These are phyloP conservation scores for Podila epicladia DNA, from an alignment of 192 early-diverging fungal genomes.

Conservation along the genomic window DNA sequence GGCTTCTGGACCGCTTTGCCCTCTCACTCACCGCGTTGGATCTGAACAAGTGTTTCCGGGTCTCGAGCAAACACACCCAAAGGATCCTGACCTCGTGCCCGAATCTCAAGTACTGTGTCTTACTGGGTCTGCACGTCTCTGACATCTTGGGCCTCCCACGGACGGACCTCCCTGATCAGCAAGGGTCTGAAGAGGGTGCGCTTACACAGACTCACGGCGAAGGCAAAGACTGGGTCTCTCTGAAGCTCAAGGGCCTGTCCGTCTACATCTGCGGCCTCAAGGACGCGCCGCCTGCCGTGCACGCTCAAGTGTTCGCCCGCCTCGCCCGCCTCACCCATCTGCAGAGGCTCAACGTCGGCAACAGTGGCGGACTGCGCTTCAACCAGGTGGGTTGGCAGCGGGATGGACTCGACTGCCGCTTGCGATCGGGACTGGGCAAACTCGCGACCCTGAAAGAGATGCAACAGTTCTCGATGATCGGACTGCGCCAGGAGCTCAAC, in stretches of 20 bases:
- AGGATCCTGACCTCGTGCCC: not conserved
- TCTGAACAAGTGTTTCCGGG: not conserved
- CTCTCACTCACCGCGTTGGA: not conserved
- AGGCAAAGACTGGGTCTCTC: not conserved
- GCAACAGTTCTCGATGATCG: not conserved
- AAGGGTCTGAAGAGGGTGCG: too few relatives aligned
- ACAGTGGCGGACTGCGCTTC: not conserved
- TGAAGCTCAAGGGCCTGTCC: not conserved
- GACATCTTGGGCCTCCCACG: not conserved
- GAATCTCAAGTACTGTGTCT: not conserved
- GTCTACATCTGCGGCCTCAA: constrained; percentile 1
- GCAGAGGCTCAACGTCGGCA: not conserved
- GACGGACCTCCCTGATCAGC: too few relatives aligned
- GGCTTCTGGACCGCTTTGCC: not conserved
- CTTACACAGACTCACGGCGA: not conserved
- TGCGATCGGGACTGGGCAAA: not conserved
- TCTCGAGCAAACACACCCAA: not conserved
- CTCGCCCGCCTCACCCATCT: not conserved
- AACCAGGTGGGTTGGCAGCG: not conserved
- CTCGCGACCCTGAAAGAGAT: not conserved
- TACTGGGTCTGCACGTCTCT: not conserved
- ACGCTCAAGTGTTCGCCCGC: not conserved
- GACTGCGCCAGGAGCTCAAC: not conserved
- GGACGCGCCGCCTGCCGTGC: not conserved
- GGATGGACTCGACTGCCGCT: not conserved